Evolutionary conservation across 2,329 filamentous ascomycete genomes (phyloP).

Genomic region (Fonsecaea erecta): DNA sequence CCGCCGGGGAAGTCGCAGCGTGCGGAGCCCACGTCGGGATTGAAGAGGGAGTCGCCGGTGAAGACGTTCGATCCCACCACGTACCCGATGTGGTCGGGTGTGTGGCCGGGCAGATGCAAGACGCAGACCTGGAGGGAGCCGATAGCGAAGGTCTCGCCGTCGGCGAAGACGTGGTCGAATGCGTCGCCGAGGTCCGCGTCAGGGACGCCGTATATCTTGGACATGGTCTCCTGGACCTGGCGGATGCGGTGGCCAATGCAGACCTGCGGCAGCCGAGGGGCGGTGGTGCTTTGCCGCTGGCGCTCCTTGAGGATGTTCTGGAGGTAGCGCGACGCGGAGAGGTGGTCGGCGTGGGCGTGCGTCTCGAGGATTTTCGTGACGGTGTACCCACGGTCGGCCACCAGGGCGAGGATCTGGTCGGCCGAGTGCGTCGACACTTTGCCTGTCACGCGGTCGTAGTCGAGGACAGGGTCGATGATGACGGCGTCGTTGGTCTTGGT

Average conservation of each 20-base stretch:
- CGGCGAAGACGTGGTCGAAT: slow-evolving; percentile 61
- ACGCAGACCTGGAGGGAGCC: slow-evolving; percentile 55
- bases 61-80: slow-evolving; percentile 59
- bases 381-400: slow-evolving; percentile 53
- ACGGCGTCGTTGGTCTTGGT: slow-evolving; percentile 55
- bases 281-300: slow-evolving; percentile 38
- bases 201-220: slow-evolving; percentile 56
- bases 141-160: slow-evolving; percentile 60
- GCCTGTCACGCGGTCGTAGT: slow-evolving; percentile 56
- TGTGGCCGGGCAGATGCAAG: slow-evolving; percentile 66
- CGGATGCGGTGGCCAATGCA: slow-evolving; percentile 63
- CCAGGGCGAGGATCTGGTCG: slow-evolving; percentile 55
- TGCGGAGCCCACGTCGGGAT: slow-evolving; percentile 58
- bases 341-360: slow-evolving; percentile 65
- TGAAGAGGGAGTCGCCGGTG: slow-evolving; percentile 61
- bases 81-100: slow-evolving; percentile 67
- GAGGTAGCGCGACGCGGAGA: slow-evolving; percentile 64
- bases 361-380: slow-evolving; percentile 65
- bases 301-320: slow-evolving; percentile 50
- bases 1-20: slow-evolving; percentile 62
- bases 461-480: slow-evolving; percentile 67
- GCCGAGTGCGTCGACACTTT: slow-evolving; percentile 58
- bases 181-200: slow-evolving; percentile 51
- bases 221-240: slow-evolving; percentile 60
- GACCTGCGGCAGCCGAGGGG: slow-evolving; percentile 49